Percentiles rank a stretch among this genome's conserved stretches.
Evolutionary conservation across 345 rosid genomes (phyloP).

Genomic region (Arabis alpina): DNA sequence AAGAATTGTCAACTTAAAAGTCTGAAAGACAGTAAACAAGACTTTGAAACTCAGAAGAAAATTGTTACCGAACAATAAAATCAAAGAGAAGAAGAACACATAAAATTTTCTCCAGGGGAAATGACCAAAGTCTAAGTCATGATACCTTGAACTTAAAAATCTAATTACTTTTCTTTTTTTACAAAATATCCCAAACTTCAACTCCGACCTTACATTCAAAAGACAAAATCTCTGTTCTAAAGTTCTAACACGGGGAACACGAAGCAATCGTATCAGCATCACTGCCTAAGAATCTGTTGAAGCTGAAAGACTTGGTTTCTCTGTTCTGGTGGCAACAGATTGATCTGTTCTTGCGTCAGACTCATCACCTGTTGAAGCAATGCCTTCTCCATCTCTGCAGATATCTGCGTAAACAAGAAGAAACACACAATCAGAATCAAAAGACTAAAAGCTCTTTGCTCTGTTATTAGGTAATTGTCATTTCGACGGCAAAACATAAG

Average conservation of each 20-base stretch:
- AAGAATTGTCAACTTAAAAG: neutral
- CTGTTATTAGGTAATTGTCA: neutral
- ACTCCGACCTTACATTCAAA: slow-evolving; percentile 30
- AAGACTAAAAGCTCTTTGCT: neutral
- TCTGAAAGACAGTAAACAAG: neutral
- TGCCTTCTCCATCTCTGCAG: slow-evolving; percentile 97
- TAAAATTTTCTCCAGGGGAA: neutral
- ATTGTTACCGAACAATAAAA: slow-evolving; percentile 2
- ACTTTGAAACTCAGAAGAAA: slow-evolving; percentile 1
- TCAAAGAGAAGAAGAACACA: slow-evolving; percentile 11
- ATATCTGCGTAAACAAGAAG: slow-evolving; percentile 56
- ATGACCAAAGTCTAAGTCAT: neutral
- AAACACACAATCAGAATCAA: slow-evolving; percentile 8
- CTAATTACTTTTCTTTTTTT: slow-evolving; percentile 6
- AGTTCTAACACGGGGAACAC: slow-evolving; percentile 26
- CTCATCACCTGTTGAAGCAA: slow-evolving; percentile 98
- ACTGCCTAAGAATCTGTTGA: slow-evolving; percentile 89
- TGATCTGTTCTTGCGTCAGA: slow-evolving; percentile 91
- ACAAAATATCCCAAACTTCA: slow-evolving; percentile 29
- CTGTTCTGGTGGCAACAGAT: slow-evolving; percentile 83
- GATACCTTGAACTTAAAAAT: neutral
- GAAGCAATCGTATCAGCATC: slow-evolving; percentile 34
- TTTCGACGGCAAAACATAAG: neutral
- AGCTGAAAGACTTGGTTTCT: slow-evolving; percentile 95
- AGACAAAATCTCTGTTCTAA: slow-evolving; percentile 33